Evolutionary conservation across 352 stramenopile species (phyloP), one percentile per base, ranked within the genome.

Genomic region (Phytophthora multivora): DNA sequence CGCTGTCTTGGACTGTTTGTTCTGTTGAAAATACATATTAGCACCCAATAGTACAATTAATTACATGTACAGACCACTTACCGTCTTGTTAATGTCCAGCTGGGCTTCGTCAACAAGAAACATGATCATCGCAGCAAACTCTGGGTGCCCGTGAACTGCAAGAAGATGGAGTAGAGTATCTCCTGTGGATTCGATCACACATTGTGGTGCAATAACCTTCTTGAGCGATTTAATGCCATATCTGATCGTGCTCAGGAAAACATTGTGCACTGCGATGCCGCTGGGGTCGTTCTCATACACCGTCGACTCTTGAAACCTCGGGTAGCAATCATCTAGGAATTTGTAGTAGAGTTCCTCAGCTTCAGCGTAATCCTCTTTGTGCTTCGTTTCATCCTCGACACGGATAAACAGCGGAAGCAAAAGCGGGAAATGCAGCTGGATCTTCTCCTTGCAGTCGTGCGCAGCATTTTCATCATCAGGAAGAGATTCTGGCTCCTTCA

Each of bases 81-180:
- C 76, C 43, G 60, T 69, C 43, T 69, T 71, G 62, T 83, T 77
- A 40, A 83, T 70, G 35, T 77, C 51, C 33, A 86, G 46, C 5
- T 71, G 43, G 2, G 58, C 73, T 7, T 79, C 51, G 11, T 62
- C 61, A 16, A 80, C 48, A 15, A 83, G 49, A 23, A 78, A 83
- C 35, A 60, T 74, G 42, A 86, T 67, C 12, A 82, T 59, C 1
- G 51, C 50, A 2, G 66, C 59, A 21, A 73, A 77, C 0, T 76
- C 62, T 1, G 63, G 67, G 23, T 78, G 64, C 3, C 69, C 62
- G 25, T 83, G 68, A 5, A 58, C 61, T 25, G 70, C 73, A 21
- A 86, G 43, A 12, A 86, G 56, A 50, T 86, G 77, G 2, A 86
- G 59, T 12, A 86, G 30, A 15, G 71, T 79, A 51, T 86, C 77